Conservation (phyloP, 345 rosid species). For the Citrus cavaleriei region DNA sequence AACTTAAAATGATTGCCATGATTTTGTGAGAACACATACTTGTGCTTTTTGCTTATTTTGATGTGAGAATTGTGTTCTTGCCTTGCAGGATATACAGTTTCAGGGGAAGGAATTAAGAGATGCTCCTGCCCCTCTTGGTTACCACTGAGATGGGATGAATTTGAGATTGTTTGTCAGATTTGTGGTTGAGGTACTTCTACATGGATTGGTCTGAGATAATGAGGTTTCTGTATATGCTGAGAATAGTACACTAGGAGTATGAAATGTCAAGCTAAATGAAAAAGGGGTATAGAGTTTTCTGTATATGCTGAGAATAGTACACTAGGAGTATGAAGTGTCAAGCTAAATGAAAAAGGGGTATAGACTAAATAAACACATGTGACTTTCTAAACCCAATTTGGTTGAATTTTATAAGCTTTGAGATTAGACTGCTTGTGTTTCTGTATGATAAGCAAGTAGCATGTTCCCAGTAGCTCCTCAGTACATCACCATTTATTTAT, state of each 20-base stretch:
- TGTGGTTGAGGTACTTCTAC: background rate
- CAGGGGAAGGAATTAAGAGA: conserved; percentile 68
- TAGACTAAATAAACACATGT: background rate
- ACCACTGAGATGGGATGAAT: conserved; percentile 32
- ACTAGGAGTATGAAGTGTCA: background rate
- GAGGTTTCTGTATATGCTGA: background rate
- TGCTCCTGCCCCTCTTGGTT: conserved; percentile 70
- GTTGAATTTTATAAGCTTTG: background rate
- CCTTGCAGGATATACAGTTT: conserved; percentile 60
- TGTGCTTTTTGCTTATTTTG: background rate
- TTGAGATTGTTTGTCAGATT: background rate
- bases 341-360: background rate
- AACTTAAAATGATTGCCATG: background rate
- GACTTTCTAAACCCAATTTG: background rate
- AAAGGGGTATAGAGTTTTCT: background rate
- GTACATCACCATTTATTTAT: too few species aligned
- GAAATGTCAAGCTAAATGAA: too few species aligned
- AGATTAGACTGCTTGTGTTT: too few species aligned
- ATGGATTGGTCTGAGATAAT: background rate
- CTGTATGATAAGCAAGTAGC: too few species aligned
- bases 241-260: background rate
- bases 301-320: background rate
- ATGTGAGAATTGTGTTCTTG: background rate
- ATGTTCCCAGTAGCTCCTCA: too few species aligned
- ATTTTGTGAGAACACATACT: background rate